A percentile compares a stretch with the other conserved stretches of the same genome.
Conservation (phyloP, 495 filamentous ascomycete genomes). For the Neurospora sp. region DNA sequence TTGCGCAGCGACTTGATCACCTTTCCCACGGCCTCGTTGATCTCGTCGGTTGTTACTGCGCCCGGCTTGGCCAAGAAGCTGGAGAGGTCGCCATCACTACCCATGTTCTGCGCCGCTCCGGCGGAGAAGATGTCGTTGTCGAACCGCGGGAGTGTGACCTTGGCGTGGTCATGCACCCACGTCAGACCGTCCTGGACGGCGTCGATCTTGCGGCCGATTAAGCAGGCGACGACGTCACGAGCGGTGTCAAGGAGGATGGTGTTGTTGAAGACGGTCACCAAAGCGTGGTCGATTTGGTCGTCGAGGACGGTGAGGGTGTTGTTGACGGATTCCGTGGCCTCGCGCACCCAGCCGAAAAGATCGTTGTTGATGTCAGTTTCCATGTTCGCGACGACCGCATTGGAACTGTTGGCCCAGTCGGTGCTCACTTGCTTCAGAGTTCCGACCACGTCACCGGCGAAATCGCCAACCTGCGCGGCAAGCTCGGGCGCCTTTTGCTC, state of each 20-base stretch:
- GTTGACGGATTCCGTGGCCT: conserved; percentile 71
- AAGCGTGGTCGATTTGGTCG: conserved; percentile 55
- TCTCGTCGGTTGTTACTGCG: conserved; percentile 61
- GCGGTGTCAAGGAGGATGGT: conserved; percentile 69
- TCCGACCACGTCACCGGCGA: conserved; percentile 68
- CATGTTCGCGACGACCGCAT: conserved; percentile 56
- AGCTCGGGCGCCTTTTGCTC: conserved; percentile 69
- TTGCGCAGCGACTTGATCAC: conserved; percentile 53
- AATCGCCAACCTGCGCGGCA: conserved; percentile 65
- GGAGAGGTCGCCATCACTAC: conserved; percentile 44
- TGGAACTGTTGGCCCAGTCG: conserved; percentile 68
- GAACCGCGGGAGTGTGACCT: conserved; percentile 70
- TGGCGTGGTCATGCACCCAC: conserved; percentile 79
- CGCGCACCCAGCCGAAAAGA: conserved; percentile 82
- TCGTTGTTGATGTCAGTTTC: conserved; percentile 71
- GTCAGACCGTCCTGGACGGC: conserved; percentile 74
- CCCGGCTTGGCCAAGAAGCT: conserved; percentile 69
- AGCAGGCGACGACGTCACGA: conserved; percentile 60
- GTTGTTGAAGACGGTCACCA: conserved; percentile 69
- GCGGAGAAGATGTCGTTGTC: conserved; percentile 73
- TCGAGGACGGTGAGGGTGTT: conserved; percentile 76
- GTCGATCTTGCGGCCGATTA: conserved; percentile 66
- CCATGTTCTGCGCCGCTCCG: conserved; percentile 58
- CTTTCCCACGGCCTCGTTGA: conserved; percentile 61
- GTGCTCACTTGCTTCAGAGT: conserved; percentile 62